Base-by-base conservation (phyloP, 805 yeast species). In the Spathaspora passalidarum region DNA sequence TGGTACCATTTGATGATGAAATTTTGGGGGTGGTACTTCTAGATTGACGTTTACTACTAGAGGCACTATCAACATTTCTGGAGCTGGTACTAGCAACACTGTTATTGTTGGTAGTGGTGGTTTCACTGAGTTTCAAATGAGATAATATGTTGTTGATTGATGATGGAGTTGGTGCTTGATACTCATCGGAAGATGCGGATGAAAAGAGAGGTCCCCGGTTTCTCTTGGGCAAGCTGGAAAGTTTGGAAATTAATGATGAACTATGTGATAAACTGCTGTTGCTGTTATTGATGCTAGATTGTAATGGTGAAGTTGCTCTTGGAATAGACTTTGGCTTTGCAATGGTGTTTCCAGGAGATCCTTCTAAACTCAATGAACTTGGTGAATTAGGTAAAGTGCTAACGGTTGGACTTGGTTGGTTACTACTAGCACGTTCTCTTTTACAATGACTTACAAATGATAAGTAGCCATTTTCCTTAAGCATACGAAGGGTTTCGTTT, bases 381-480 rank as follows among this genome's bases (percentile, higher is more conserved):
- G 41, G 41, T 5, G 41, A 38, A 38, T 23, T 38, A 5, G 32
- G 16, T 18, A 35, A 16, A 1, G 41, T 38, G n/a, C 20, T 14
- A 25, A 16, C 18, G 11, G 20, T 38, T 14, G 25, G 29, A 14
- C 41, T 38, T 22, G 32, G 16, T n/a, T 22, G 32, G n/a, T 13
- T 14, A 25, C 38, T 13, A 25, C 38, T 13, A 11, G 25, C 9
- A 13, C 7, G 7, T 7, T 37, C 26, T 37, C 35, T 32, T 25
- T 44, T 45, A 18, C 38, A 22, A 13, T 35, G 35, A 34, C 45
- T 52, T 4, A 42, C 42, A 40, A 56, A 56, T 19, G 44, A 26
- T 9, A 18, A 23, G 49, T 64, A 68, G 3, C 62, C 69, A 45
- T 69, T 69, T 43, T 68, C 74, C 43, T 61, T 58, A 32, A 68